Evolutionary conservation across 192 early-diverging fungal genomes (phyloP).

Genomic region (Coemansia sp.): DNA sequence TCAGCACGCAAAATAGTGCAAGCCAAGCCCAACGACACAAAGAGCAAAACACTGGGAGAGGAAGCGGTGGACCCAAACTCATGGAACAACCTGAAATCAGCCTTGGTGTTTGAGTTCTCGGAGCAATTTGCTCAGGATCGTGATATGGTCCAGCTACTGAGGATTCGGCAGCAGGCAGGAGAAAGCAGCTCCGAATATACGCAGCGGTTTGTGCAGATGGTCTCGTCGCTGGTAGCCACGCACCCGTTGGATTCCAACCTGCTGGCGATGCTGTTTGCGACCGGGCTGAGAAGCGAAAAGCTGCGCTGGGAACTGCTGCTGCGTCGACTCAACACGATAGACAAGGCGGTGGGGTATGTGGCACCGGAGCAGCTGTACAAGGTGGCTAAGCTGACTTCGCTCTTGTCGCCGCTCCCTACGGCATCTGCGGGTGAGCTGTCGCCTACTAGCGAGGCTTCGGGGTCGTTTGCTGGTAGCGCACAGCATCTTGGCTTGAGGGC

Average conservation of each 20-base stretch:
- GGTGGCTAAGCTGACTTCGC: conserved; percentile 38
- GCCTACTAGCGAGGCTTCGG: conserved; percentile 34
- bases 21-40: background rate
- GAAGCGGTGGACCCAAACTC: conserved; percentile 47
- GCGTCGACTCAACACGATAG: conserved; percentile 34
- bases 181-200: conserved; percentile 47
- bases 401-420: conserved; percentile 30
- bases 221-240: conserved; percentile 21
- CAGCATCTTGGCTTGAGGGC: background rate
- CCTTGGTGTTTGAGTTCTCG: conserved; percentile 46
- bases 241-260: conserved; percentile 39
- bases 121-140: conserved; percentile 28
- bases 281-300: conserved; percentile 41
- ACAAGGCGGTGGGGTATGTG: conserved; percentile 45
- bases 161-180: conserved; percentile 35
- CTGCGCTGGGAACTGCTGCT: conserved; percentile 38
- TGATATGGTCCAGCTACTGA: conserved; percentile 34
- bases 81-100: conserved; percentile 36
- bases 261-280: conserved; percentile 31
- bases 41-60: conserved; percentile 27
- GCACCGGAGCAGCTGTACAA: conserved; percentile 48
- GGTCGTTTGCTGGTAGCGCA: conserved; percentile 16
- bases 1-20: conserved; percentile 38
- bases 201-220: conserved; percentile 34
- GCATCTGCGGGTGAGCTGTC: conserved; percentile 26